Conservation (phyloP, 176 grass and related monocot genomes). For the Pontederia crassipes region DNA sequence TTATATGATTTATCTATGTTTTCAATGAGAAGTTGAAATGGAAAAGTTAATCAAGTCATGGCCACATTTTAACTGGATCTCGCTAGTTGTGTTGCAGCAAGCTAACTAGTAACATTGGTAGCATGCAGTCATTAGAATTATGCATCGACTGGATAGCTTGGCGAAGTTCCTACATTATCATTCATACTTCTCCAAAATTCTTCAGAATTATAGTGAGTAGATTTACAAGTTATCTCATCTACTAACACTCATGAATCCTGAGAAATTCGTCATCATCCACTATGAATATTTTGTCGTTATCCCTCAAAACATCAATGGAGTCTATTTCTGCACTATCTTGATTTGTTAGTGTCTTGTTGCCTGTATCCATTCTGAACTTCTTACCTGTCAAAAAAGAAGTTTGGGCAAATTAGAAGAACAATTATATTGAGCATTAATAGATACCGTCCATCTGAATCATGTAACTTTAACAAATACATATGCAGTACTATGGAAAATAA, state of each 20-base stretch:
- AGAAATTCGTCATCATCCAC: slow-evolving; percentile 31
- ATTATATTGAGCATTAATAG: neutral
- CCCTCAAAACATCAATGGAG: slow-evolving; percentile 60
- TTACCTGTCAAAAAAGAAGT: slow-evolving; percentile 32
- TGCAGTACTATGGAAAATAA: neutral
- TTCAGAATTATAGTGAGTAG: too few species aligned
- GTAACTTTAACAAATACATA: neutral
- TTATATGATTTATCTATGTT: too few species aligned
- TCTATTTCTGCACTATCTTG: slow-evolving; percentile 62
- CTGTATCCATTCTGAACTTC: slow-evolving; percentile 39
- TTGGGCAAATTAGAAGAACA: neutral
- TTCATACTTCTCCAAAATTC: too few species aligned
- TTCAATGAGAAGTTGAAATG: too few species aligned
- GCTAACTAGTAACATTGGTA: too few species aligned
- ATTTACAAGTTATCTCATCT: too few species aligned
- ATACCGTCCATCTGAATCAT: neutral
- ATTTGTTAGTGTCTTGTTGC: slow-evolving; percentile 39
- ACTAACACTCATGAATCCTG: slow-evolving; percentile 5
- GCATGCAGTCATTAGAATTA: too few species aligned
- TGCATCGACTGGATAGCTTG: too few species aligned
- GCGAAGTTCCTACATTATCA: too few species aligned
- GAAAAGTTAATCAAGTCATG: too few species aligned
- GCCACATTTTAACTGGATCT: too few species aligned
- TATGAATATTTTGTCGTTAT: slow-evolving; percentile 75
- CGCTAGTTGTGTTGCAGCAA: too few species aligned